Evolutionary conservation across 768 basidiomycete genomes (phyloP).

Genomic region (Rossbeevera mucosa): DNA sequence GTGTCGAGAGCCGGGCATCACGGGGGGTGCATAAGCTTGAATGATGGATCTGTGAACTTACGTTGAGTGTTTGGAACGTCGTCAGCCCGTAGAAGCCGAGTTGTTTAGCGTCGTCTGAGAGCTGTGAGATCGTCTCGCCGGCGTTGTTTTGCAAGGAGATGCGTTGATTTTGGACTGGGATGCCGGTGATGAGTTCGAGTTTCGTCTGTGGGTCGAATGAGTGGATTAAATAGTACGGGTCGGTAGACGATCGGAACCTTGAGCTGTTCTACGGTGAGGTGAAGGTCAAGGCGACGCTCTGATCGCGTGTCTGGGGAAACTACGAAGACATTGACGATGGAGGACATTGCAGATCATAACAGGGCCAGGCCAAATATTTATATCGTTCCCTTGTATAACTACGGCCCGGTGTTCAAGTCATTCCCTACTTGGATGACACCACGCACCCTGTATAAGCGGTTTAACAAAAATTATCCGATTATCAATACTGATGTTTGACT

Average conservation of each 20-base stretch:
- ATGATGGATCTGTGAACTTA: slow-evolving; percentile 30
- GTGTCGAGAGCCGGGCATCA: background rate
- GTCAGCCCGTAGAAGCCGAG: slow-evolving; percentile 72
- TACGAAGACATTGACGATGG: slow-evolving; percentile 66
- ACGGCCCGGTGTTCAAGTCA: no score
- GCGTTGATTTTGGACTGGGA: slow-evolving; percentile 66
- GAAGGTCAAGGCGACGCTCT: slow-evolving; percentile 79
- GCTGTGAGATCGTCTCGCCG: slow-evolving; percentile 43
- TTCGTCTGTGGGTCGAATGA: slow-evolving; percentile 47
- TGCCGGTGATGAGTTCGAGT: slow-evolving; percentile 89
- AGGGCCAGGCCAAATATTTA: no score
- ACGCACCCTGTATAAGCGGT: no score
- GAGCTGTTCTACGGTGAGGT: slow-evolving; percentile 69
- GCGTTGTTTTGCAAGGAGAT: slow-evolving; percentile 62
- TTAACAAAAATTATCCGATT: no score
- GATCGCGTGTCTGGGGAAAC: slow-evolving; percentile 85
- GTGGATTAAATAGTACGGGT: background rate
- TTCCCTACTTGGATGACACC: no score
- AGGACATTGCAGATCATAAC: slow-evolving; percentile 28
- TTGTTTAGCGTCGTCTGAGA: slow-evolving; percentile 63
- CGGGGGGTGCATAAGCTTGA: background rate
- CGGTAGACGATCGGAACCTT: slow-evolving; percentile 51
- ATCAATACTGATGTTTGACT: no score
- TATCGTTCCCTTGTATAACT: no score
- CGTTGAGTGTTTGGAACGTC: slow-evolving; percentile 80